Base-by-base conservation (phyloP, 2,329 filamentous ascomycete genomes). In the Diaporthe nobilis region DNA sequence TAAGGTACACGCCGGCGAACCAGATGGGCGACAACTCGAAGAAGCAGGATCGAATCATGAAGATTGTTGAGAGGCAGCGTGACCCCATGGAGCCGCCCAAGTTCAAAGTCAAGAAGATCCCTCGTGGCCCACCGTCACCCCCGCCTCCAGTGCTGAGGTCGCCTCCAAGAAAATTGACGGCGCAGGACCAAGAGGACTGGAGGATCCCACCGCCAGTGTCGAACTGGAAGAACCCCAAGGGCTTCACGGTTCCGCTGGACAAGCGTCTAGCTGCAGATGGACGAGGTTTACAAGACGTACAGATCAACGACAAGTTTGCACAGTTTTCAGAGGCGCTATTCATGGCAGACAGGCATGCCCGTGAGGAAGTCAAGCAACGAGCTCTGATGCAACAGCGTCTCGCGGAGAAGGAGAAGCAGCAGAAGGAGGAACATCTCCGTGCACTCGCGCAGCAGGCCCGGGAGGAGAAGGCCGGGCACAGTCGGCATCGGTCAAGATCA, bases 161-260 rank as follows among this genome's bases (percentile, higher is more conserved):
- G 3, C 97, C 97, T 20, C 96, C 97, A 0, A 90, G 97, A 77
- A 99, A 98, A 82, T 89, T 99, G 77, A 99, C 97, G 1, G 97
- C 96, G 8, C 96, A 98, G 83, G 97, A 99, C 80, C 96, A 98
- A 84, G 97, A 98, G 84, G 95, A 94, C 76, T 99, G 97, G 97
- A 95, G 44, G 42, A 58, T 89, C 61, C 89, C 89, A 0, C 95
- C 96, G 3, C 94, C 96, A 0, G 93, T 99, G 2, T 98, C 95
- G 28, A 98, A 98, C 84, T 99, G 97, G 97, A 99, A 99, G 90
- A 99, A 99, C 84, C 95, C 96, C 1, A 98, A 98, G 87, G 97
- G 97, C 81, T 99, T 98, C 82, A 99, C 97, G 0, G 95, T 99
- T 1, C 95, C 97, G 0, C 85, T 99, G 71, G 97, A 99, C 84